phyloP scores from a whole-genome alignment of 495 filamentous ascomycete genomes.

The Tuber borchii region DNA sequence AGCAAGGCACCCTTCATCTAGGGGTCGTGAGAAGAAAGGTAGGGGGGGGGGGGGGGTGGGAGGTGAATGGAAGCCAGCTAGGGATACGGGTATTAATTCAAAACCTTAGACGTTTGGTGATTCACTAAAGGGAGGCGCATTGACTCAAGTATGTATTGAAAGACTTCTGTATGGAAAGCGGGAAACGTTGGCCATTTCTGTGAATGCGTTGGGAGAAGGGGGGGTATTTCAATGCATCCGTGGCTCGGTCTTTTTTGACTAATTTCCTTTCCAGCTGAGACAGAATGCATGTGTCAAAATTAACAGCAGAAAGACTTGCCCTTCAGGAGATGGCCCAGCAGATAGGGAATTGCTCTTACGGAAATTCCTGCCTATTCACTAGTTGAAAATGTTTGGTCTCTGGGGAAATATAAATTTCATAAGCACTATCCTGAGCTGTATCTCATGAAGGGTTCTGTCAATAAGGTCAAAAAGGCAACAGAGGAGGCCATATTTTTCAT shows the following conservation, averaged over 20 bases:
- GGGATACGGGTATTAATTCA: background rate
- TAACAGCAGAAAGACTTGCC: too few species aligned
- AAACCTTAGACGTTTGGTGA: background rate
- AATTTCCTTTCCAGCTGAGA: background rate
- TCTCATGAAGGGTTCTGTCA: too few species aligned
- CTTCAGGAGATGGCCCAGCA: too few species aligned
- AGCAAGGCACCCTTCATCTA: background rate
- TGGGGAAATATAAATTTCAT: too few species aligned
- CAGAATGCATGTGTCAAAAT: background rate
- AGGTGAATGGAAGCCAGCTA: background rate
- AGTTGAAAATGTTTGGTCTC: too few species aligned
- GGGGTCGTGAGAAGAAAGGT: background rate
- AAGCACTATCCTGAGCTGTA: too few species aligned
- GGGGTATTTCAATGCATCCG: background rate
- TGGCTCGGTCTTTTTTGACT: background rate
- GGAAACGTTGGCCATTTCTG: background rate
- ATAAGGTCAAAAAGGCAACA: background rate
- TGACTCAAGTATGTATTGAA: background rate
- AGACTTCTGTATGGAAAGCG: background rate
- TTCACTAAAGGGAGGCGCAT: background rate
- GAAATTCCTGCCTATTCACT: too few species aligned
- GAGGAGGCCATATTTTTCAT: too few species aligned
- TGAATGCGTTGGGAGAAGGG: background rate
- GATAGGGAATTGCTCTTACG: too few species aligned
- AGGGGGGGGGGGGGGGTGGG: background rate